A percentile compares a stretch with the other conserved stretches of the same genome.
These are phyloP conservation scores for Oropetium thomaeum DNA, from an alignment of 176 grass and related monocot species.

Conservation along the genomic window DNA sequence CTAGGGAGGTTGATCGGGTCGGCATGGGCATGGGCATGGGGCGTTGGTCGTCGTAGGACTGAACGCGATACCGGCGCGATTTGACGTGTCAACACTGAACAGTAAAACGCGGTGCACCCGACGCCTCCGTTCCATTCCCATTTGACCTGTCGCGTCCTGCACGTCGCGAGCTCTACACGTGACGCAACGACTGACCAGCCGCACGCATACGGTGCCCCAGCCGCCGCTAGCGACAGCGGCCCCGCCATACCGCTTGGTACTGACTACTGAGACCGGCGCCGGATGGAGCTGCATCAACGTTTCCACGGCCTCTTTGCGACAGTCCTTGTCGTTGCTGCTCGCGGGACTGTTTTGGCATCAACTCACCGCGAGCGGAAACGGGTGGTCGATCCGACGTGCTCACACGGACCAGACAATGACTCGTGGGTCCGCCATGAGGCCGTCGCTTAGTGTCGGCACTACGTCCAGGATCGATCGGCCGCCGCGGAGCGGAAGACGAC, in stretches of 20 bases:
- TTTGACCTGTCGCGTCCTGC: not conserved
- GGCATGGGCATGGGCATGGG: too few relatives aligned
- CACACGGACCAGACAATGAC: too few relatives aligned
- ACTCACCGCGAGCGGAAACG: slow-evolving; percentile 30
- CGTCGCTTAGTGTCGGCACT: too few relatives aligned
- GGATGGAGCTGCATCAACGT: not conserved
- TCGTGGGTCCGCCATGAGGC: too few relatives aligned
- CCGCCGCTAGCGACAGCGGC: too few relatives aligned
- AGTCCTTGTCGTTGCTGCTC: not conserved
- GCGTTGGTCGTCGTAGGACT: not conserved
- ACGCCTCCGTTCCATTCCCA: not conserved
- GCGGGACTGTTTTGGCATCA: slow-evolving; percentile 1
- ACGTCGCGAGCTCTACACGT: slow-evolving; percentile 33
- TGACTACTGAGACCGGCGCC: too few relatives aligned
- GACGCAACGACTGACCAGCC: not conserved
- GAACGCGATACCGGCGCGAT: slow-evolving; percentile 9
- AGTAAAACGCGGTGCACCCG: not conserved
- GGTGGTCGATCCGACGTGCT: not conserved
- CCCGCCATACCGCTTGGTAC: too few relatives aligned
- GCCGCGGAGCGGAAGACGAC: not conserved
- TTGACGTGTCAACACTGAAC: slow-evolving; percentile 31
- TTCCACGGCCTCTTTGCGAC: not conserved
- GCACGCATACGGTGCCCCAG: too few relatives aligned
- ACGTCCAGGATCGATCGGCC: too few relatives aligned
- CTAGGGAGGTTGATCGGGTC: not conserved